Evolutionary conservation across 2,329 filamentous ascomycete species (phyloP).

Genomic region (Ceratocystis cacaofunesta): DNA sequence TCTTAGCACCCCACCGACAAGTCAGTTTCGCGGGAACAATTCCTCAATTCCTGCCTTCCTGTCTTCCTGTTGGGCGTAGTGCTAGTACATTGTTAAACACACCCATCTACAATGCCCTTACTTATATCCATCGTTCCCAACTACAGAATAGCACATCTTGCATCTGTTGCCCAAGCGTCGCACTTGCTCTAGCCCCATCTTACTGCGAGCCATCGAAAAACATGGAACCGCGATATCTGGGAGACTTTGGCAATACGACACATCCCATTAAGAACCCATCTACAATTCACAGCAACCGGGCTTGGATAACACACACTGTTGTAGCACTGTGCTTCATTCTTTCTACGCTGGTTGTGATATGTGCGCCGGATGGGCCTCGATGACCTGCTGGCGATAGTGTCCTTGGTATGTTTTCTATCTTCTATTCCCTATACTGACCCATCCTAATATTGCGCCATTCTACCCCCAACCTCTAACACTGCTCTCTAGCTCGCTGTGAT

Average conservation of each 20-base stretch:
- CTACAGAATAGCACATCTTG: neutral
- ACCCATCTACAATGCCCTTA: neutral
- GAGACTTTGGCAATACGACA: neutral
- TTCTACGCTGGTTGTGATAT: constrained; percentile 17
- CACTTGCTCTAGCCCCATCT: neutral
- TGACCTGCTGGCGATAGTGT: constrained; percentile 20
- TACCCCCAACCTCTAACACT: neutral
- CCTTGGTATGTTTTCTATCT: constrained; percentile 19
- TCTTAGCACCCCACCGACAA: neutral
- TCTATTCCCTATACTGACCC: neutral
- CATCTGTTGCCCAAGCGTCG: neutral
- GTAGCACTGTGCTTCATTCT: constrained; percentile 19
- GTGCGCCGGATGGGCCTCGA: constrained; percentile 21
- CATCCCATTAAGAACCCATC: neutral
- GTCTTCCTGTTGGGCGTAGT: neutral
- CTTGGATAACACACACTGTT: constrained; percentile 17
- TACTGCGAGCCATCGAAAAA: neutral
- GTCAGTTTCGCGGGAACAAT: neutral
- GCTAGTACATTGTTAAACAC: no score
- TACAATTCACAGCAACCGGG: constrained; percentile 11
- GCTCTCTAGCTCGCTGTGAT: constrained; percentile 9
- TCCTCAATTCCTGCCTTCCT: neutral
- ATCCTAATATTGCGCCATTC: neutral
- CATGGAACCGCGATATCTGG: neutral
- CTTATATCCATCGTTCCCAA: neutral